Percentiles rank a stretch among this genome's conserved stretches.
These are phyloP conservation scores for Talaromyces pinophilus DNA, from an alignment of 2,329 filamentous ascomycete genomes.

Conservation along the genomic window DNA sequence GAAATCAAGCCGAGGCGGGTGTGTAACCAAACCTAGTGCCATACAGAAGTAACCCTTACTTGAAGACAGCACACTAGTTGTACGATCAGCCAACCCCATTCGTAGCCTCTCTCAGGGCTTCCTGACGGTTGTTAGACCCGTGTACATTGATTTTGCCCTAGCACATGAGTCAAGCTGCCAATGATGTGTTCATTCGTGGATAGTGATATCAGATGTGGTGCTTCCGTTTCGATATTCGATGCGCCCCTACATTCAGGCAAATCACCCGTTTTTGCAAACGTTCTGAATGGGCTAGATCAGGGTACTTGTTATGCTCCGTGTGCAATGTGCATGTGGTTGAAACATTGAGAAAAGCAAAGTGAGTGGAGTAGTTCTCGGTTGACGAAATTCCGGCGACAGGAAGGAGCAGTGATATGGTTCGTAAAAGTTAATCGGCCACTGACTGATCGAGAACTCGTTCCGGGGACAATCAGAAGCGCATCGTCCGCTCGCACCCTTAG, in stretches of 20 bases:
- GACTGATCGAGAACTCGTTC: not conserved
- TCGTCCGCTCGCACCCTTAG: not conserved
- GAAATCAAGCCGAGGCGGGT: not conserved
- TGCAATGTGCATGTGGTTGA: not conserved
- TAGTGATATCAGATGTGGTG: not conserved
- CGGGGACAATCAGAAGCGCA: not conserved
- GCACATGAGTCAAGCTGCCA: not conserved
- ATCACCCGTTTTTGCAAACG: not conserved
- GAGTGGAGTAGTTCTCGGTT: not conserved
- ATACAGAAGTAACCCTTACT: not conserved
- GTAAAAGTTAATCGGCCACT: not conserved
- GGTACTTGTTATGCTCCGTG: not conserved
- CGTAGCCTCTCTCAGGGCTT: not conserved
- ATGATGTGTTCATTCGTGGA: not conserved
- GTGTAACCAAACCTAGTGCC: not conserved
- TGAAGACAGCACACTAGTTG: not conserved
- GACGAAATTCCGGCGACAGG: not conserved
- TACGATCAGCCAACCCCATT: not conserved
- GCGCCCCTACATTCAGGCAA: not conserved
- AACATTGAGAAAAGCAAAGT: conserved; percentile 7
- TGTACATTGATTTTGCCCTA: not conserved
- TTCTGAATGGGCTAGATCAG: not conserved
- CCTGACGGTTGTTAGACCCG: not conserved
- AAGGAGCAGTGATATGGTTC: not conserved
- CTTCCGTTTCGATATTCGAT: not conserved